phyloP scores from a whole-genome alignment of 345 rosid species.

The Physaria fendleri region DNA sequence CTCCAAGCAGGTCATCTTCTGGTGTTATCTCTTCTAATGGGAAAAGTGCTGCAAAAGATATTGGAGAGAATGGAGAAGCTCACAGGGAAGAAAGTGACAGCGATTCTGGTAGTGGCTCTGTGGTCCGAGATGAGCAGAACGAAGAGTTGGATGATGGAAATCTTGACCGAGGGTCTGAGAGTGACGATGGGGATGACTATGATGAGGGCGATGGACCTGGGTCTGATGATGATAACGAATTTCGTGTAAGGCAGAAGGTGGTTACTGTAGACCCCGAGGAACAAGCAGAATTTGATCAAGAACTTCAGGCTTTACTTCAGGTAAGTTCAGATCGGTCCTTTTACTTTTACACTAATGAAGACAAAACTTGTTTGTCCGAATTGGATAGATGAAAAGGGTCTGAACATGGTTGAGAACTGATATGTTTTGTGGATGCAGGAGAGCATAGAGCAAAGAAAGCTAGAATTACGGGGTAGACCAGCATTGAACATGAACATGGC shows the following conservation, averaged over 20 bases:
- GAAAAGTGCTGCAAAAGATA: slow-evolving; percentile 36
- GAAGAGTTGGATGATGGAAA: slow-evolving; percentile 80
- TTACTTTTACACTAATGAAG: neutral
- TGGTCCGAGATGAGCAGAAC: slow-evolving; percentile 60
- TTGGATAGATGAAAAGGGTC: neutral
- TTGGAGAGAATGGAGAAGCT: slow-evolving; percentile 65
- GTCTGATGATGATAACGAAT: slow-evolving; percentile 85
- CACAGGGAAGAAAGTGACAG: slow-evolving; percentile 69
- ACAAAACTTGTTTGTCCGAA: neutral
- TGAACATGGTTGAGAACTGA: slow-evolving; percentile 14
- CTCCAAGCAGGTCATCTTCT: slow-evolving; percentile 36
- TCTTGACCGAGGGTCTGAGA: slow-evolving; percentile 60
- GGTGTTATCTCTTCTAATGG: slow-evolving; percentile 44
- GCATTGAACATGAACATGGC: slow-evolving; percentile 88
- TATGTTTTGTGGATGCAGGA: slow-evolving; percentile 52
- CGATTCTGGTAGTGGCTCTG: slow-evolving; percentile 80
- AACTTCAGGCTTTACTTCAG: slow-evolving; percentile 89
- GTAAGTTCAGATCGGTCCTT: slow-evolving; percentile 34
- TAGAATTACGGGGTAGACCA: slow-evolving; percentile 83
- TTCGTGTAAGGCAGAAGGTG: slow-evolving; percentile 75
- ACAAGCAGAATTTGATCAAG: slow-evolving; percentile 74
- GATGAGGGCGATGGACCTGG: slow-evolving; percentile 65
- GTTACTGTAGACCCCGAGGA: slow-evolving; percentile 79
- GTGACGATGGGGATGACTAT: slow-evolving; percentile 63
- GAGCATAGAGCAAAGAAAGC: slow-evolving; percentile 95